phyloP scores from a whole-genome alignment of 192 early-diverging fungal species.

The Podila clonocystis region DNA sequence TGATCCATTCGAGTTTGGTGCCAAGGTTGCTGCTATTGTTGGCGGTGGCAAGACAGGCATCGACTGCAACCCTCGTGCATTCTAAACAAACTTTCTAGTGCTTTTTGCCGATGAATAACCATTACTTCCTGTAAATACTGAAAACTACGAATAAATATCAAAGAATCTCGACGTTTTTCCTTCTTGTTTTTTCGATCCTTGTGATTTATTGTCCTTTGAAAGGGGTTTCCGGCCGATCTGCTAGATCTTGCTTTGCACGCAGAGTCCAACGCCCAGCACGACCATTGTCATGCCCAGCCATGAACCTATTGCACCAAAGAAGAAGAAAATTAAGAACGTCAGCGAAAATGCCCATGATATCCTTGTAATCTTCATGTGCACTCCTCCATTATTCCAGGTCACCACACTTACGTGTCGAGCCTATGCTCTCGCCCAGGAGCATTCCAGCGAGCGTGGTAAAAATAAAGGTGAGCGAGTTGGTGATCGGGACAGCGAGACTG shows the following conservation, averaged over 20 bases:
- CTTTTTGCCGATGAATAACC: too few relatives aligned
- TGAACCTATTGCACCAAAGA: slow-evolving; percentile 54
- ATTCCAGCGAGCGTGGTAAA: slow-evolving; percentile 85
- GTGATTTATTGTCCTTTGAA: not conserved
- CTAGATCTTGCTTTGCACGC: slow-evolving; percentile 60
- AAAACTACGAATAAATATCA: too few relatives aligned
- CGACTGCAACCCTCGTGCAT: slow-evolving; percentile 19
- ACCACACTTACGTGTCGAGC: slow-evolving; percentile 62
- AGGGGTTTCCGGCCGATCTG: not conserved
- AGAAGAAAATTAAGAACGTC: not conserved
- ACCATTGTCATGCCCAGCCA: slow-evolving; percentile 76
- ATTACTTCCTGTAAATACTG: too few relatives aligned
- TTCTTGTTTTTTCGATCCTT: not conserved
- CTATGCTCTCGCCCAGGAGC: slow-evolving; percentile 81
- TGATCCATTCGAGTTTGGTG: slow-evolving; percentile 66
- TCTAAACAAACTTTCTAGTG: not conserved
- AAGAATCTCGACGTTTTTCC: too few relatives aligned
- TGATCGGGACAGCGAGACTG: slow-evolving; percentile 91
- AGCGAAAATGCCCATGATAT: too few relatives aligned
- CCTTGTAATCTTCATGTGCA: too few relatives aligned
- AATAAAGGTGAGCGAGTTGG: slow-evolving; percentile 90
- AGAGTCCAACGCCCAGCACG: slow-evolving; percentile 74
- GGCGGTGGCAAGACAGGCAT: slow-evolving; percentile 57
- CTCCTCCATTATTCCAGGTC: not conserved
- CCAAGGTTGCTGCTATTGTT: slow-evolving; percentile 60